Conservation (phyloP, 805 yeast genomes). For the Torulaspora delbrueckii region DNA sequence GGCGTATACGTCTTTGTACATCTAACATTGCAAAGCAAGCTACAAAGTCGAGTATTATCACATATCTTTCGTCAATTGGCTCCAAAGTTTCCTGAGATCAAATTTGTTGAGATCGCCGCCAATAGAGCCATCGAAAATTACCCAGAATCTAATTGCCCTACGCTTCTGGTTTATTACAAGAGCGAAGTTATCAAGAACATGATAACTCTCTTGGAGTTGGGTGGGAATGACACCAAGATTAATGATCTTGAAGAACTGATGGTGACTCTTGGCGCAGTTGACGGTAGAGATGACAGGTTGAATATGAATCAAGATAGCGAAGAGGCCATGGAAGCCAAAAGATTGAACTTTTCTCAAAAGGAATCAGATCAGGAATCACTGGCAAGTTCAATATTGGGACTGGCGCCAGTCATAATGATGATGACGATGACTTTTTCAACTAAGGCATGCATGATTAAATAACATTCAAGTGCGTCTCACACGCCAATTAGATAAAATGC, state of each 20-base stretch:
- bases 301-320: conserved; percentile 55
- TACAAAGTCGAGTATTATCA: conserved; percentile 70
- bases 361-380: conserved; percentile 42
- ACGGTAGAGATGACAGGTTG: conserved; percentile 62
- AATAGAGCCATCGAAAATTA: conserved; percentile 87
- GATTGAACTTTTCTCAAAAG: conserved; percentile 51
- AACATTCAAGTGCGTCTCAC: conserved; percentile 6
- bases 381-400: conserved; percentile 34
- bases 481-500: conserved; percentile 8
- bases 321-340: conserved; percentile 51
- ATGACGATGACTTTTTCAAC: conserved; percentile 48
- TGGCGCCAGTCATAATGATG: conserved; percentile 37
- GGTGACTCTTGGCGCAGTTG: conserved; percentile 62
- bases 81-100: conserved; percentile 67
- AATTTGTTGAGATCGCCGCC: conserved; percentile 90
- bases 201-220: conserved; percentile 73
- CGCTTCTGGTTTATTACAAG: conserved; percentile 74
- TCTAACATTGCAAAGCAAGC: conserved; percentile 58
- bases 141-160: conserved; percentile 88
- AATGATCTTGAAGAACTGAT: conserved; percentile 70
- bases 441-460: conserved; percentile 16
- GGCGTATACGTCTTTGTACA: conserved; percentile 69
- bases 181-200: conserved; percentile 75
- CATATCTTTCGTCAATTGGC: conserved; percentile 58
- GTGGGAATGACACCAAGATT: conserved; percentile 71